Evolutionary conservation across 805 yeast genomes (phyloP).

Genomic region (Wickerhamiella occidentalis): DNA sequence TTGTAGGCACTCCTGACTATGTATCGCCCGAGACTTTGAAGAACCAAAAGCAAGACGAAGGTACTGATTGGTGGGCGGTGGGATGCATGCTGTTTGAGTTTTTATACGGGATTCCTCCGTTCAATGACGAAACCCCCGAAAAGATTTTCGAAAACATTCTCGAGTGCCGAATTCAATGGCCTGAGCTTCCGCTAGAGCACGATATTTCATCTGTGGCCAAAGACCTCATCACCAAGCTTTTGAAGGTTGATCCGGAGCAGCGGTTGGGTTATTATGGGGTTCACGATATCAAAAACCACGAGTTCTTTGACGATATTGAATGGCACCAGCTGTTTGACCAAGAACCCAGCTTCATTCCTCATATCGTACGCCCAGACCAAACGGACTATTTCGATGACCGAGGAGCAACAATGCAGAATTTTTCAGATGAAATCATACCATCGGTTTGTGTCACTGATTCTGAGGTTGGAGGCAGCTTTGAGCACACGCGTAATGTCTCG

Average conservation of each 20-base stretch:
- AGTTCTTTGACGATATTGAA: slow-evolving; percentile 54
- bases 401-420: slow-evolving; percentile 66
- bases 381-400: slow-evolving; percentile 86
- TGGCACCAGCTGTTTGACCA: slow-evolving; percentile 69
- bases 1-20: slow-evolving; percentile 97
- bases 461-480: not conserved
- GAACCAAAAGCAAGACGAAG: slow-evolving; percentile 70
- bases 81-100: slow-evolving; percentile 94
- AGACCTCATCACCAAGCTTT: slow-evolving; percentile 53
- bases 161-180: slow-evolving; percentile 72
- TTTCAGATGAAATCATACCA: slow-evolving; percentile 32
- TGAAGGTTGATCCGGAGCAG: slow-evolving; percentile 48
- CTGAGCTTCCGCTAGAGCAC: slow-evolving; percentile 37
- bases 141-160: slow-evolving; percentile 73
- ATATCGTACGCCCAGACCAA: slow-evolving; percentile 62
- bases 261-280: slow-evolving; percentile 70
- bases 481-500: not conserved
- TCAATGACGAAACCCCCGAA: slow-evolving; percentile 70
- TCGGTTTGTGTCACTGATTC: slow-evolving; percentile 6
- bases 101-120: slow-evolving; percentile 88
- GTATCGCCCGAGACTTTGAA: slow-evolving; percentile 90
- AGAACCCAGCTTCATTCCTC: slow-evolving; percentile 72
- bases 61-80: slow-evolving; percentile 98
- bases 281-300: slow-evolving; percentile 65
- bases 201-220: slow-evolving; percentile 51